These are phyloP conservation scores for Beauveria pseudobassiana DNA, from an alignment of 2,329 filamentous ascomycete genomes.

Conservation along the genomic window DNA sequence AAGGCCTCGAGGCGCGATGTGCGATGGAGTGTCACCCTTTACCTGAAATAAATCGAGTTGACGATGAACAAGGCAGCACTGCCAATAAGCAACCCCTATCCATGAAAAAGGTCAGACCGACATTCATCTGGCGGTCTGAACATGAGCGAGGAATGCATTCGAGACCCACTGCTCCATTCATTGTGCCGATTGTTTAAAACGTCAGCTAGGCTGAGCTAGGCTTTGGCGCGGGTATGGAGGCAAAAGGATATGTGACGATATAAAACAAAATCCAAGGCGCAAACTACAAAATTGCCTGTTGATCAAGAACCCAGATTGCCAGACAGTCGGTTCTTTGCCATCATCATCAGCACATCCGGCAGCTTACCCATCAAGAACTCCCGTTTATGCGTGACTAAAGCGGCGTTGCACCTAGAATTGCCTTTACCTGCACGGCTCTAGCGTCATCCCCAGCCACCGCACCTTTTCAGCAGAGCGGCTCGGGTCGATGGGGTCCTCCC, in stretches of 20 bases:
- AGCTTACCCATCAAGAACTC: not conserved
- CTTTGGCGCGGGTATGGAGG: too few species aligned
- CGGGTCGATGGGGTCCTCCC: slow-evolving; percentile 10
- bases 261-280: too few species aligned
- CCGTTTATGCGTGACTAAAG: not conserved
- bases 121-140: slow-evolving; percentile 7
- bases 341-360: not conserved
- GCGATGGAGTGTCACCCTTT: too few species aligned
- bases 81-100: not conserved
- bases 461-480: slow-evolving; percentile 12
- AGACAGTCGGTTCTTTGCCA: not conserved
- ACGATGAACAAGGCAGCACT: not conserved
- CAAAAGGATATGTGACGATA: too few species aligned
- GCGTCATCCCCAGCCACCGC: slow-evolving; percentile 12
- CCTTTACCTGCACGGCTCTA: slow-evolving; percentile 2
- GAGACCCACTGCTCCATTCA: slow-evolving; percentile 36
- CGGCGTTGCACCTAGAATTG: slow-evolving; percentile 7
- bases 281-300: too few species aligned
- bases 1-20: too few species aligned
- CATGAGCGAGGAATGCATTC: not conserved
- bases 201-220: not conserved
- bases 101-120: not conserved
- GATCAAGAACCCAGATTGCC: too few species aligned
- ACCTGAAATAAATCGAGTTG: not conserved
- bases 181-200: slow-evolving; percentile 9